A percentile compares a stretch with the other conserved stretches of the same genome.
Evolutionary conservation across 129 eudicot genomes (phyloP).

Genomic region (Pseudognaphalium luteoalbum): DNA sequence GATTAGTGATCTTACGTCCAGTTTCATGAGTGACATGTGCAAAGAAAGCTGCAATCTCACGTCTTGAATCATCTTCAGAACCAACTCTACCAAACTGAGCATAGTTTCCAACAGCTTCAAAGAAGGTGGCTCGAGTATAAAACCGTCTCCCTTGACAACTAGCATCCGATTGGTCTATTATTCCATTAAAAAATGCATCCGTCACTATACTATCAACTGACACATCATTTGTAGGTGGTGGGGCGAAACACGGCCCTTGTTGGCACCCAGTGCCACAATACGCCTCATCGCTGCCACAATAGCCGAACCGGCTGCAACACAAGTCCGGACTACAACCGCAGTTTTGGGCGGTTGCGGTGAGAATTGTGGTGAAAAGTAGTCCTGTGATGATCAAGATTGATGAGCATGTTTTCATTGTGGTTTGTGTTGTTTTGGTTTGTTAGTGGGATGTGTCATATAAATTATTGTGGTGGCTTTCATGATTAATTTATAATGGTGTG

Average conservation of each 20-base stretch:
- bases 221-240: slow-evolving; percentile 18
- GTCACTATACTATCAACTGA: slow-evolving; percentile 43
- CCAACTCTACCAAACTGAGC: slow-evolving; percentile 42
- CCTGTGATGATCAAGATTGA: slow-evolving; percentile 2
- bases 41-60: slow-evolving; percentile 54
- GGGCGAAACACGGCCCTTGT: slow-evolving; percentile 30
- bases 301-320: slow-evolving; percentile 33
- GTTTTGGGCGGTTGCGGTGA: slow-evolving; percentile 29
- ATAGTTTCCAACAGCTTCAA: slow-evolving; percentile 29
- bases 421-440: slow-evolving; percentile 2
- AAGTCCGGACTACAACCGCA: slow-evolving; percentile 39
- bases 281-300: slow-evolving; percentile 25
- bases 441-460: background rate
- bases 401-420: slow-evolving; percentile 22
- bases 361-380: slow-evolving; percentile 17
- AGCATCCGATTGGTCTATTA: slow-evolving; percentile 20
- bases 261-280: slow-evolving; percentile 40
- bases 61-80: slow-evolving; percentile 39
- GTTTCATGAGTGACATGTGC: slow-evolving; percentile 56
- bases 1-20: slow-evolving; percentile 32
- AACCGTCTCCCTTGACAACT: slow-evolving; percentile 37
- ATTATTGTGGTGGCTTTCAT: background rate
- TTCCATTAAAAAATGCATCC: slow-evolving; percentile 40
- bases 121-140: slow-evolving; percentile 29
- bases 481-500: background rate